These are phyloP conservation scores for Camellia sinensis DNA, from an alignment of 148 eudicot species.

Conservation along the genomic window DNA sequence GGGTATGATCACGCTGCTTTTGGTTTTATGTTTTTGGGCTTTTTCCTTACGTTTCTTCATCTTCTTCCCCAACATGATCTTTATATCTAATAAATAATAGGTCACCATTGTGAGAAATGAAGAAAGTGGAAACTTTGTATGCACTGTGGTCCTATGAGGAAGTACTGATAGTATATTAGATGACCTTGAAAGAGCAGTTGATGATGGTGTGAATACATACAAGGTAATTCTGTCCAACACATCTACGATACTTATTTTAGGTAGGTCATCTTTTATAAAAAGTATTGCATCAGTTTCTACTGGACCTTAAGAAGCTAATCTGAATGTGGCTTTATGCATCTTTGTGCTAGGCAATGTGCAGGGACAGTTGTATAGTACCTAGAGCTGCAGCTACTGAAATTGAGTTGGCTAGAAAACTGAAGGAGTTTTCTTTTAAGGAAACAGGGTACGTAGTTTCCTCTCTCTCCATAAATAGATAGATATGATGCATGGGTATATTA, in stretches of 20 bases:
- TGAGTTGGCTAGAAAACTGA: slow-evolving; percentile 79
- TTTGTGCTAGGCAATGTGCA: slow-evolving; percentile 79
- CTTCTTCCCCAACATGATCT: not conserved
- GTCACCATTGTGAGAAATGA: slow-evolving; percentile 92
- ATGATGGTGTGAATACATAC: slow-evolving; percentile 93
- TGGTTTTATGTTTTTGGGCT: not conserved
- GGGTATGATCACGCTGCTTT: slow-evolving; percentile 41
- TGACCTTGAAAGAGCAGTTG: slow-evolving; percentile 98
- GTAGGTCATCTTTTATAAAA: too few species aligned
- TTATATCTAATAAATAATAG: slow-evolving; percentile 26
- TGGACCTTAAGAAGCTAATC: not conserved
- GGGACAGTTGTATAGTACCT: slow-evolving; percentile 89
- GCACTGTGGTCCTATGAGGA: slow-evolving; percentile 83
- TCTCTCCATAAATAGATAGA: too few species aligned
- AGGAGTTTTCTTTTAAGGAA: slow-evolving; percentile 83
- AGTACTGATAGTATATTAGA: slow-evolving; percentile 98
- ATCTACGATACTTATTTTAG: not conserved
- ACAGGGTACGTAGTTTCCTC: slow-evolving; percentile 50
- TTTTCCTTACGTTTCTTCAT: not conserved
- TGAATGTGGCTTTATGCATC: not conserved
- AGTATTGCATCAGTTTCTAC: not conserved
- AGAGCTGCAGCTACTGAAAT: slow-evolving; percentile 97
- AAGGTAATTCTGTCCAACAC: slow-evolving; percentile 41
- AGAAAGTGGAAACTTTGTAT: slow-evolving; percentile 84
- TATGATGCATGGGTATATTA: too few species aligned